Evolutionary conservation across 2,329 filamentous ascomycete genomes (phyloP).

Genomic region (Arthrobotrys entomopaga): DNA sequence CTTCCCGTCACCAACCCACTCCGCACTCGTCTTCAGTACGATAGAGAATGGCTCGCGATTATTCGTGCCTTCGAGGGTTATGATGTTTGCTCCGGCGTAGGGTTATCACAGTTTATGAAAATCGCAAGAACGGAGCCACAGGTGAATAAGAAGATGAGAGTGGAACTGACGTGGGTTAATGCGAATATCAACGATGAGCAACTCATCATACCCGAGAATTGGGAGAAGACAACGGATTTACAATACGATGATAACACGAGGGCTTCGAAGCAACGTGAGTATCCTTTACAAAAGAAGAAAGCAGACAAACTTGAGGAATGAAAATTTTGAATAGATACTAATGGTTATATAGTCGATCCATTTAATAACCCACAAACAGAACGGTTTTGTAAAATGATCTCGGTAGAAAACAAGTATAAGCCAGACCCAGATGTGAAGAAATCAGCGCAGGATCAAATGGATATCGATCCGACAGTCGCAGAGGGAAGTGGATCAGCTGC

Average conservation of each 20-base stretch:
- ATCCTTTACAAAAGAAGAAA: too few species aligned
- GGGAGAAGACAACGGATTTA: slow-evolving; percentile 77
- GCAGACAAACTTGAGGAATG: too few species aligned
- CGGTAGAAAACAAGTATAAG: slow-evolving; percentile 73
- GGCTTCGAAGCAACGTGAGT: slow-evolving; percentile 68
- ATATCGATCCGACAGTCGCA: slow-evolving; percentile 1
- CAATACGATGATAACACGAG: slow-evolving; percentile 71
- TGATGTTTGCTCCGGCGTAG: slow-evolving; percentile 68
- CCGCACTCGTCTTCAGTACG: slow-evolving; percentile 77
- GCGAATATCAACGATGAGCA: slow-evolving; percentile 73
- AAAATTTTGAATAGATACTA: neutral
- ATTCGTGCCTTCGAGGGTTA: slow-evolving; percentile 74
- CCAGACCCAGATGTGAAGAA: slow-evolving; percentile 19
- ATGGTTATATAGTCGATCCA: slow-evolving; percentile 65
- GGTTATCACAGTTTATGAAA: slow-evolving; percentile 69
- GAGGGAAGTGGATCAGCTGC: neutral
- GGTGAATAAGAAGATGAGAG: slow-evolving; percentile 75
- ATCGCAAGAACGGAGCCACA: slow-evolving; percentile 67
- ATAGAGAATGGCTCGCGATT: slow-evolving; percentile 95
- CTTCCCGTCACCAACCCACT: slow-evolving; percentile 57
- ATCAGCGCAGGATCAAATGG: neutral
- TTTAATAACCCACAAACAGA: slow-evolving; percentile 88
- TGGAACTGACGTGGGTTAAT: slow-evolving; percentile 81
- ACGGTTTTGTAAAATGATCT: slow-evolving; percentile 81
- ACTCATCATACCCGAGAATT: slow-evolving; percentile 80